Conservation (phyloP, 257 asterid genomes). For the Solanum etuberosum region DNA sequence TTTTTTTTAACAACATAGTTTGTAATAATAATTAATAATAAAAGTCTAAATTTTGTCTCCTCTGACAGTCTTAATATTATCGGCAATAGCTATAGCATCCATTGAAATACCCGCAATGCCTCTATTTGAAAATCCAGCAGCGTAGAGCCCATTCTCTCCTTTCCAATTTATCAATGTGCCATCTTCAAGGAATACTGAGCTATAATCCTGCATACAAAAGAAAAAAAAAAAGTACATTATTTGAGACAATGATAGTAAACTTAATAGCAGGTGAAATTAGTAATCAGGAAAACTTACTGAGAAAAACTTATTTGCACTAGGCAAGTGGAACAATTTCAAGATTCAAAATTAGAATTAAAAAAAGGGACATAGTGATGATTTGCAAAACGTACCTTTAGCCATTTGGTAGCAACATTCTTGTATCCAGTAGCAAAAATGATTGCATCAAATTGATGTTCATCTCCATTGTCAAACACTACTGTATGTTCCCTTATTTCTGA, state of each 20-base stretch:
- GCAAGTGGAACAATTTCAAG: neutral
- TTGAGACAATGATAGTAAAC: neutral
- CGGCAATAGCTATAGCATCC: neutral
- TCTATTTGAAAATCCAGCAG: neutral
- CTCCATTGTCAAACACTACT: slow-evolving; percentile 23
- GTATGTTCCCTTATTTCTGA: slow-evolving; percentile 1
- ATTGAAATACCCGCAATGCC: neutral
- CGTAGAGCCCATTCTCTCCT: neutral
- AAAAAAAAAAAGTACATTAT: too few species aligned
- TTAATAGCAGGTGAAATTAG: neutral
- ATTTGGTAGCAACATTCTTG: slow-evolving; percentile 28
- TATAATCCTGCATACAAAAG: neutral
- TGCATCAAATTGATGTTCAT: slow-evolving; percentile 13
- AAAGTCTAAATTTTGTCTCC: neutral
- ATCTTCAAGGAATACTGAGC: neutral
- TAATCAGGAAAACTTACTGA: too few species aligned
- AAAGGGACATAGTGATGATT: neutral
- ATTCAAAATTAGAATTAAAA: neutral
- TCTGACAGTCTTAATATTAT: neutral
- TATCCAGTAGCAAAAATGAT: slow-evolving; percentile 54
- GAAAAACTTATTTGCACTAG: neutral
- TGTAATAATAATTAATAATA: neutral
- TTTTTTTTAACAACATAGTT: neutral
- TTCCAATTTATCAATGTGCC: neutral
- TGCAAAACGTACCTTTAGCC: slow-evolving; percentile 27